These are phyloP conservation scores for Fomitopsis schrenkii DNA, from an alignment of 1,284 basidiomycete genomes.

Conservation along the genomic window DNA sequence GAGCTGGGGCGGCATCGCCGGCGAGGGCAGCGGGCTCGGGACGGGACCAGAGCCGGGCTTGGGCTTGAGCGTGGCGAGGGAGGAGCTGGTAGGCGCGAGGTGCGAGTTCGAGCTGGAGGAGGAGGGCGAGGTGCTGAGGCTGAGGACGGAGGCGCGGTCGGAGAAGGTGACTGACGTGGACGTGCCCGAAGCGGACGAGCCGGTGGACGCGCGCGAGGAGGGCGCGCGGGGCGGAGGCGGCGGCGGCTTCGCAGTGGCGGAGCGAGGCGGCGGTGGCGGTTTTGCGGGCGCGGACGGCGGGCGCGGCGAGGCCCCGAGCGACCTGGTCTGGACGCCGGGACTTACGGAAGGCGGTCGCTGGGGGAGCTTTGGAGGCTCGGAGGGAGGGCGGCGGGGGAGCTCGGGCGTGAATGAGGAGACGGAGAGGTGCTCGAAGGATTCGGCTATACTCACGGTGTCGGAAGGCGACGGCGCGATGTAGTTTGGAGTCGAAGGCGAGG, in stretches of 20 bases:
- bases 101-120: slow-evolving; percentile 44
- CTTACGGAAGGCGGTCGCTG: slow-evolving; percentile 36
- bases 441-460: slow-evolving; percentile 56
- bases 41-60: slow-evolving; percentile 4
- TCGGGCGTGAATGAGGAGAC: slow-evolving; percentile 25
- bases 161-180: slow-evolving; percentile 38
- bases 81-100: slow-evolving; percentile 9
- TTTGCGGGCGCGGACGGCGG: slow-evolving; percentile 16
- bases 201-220: slow-evolving; percentile 20
- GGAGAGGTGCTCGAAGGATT: slow-evolving; percentile 70
- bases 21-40: slow-evolving; percentile 18
- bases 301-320: slow-evolving; percentile 14
- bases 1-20: slow-evolving; percentile 18
- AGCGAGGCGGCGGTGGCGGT: slow-evolving; percentile 19
- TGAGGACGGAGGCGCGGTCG: slow-evolving; percentile 62
- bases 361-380: slow-evolving; percentile 51
- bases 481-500: slow-evolving; percentile 25
- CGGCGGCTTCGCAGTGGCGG: slow-evolving; percentile 15
- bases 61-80: slow-evolving; percentile 21
- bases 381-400: slow-evolving; percentile 16
- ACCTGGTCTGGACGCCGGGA: slow-evolving; percentile 13
- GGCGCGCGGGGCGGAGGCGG: slow-evolving; percentile 19
- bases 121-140: slow-evolving; percentile 48
- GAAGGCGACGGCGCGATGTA: slow-evolving; percentile 38
- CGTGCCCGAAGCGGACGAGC: slow-evolving; percentile 21